Evolutionary conservation across 345 rosid genomes (phyloP).

Genomic region (Euphorbia peplus): DNA sequence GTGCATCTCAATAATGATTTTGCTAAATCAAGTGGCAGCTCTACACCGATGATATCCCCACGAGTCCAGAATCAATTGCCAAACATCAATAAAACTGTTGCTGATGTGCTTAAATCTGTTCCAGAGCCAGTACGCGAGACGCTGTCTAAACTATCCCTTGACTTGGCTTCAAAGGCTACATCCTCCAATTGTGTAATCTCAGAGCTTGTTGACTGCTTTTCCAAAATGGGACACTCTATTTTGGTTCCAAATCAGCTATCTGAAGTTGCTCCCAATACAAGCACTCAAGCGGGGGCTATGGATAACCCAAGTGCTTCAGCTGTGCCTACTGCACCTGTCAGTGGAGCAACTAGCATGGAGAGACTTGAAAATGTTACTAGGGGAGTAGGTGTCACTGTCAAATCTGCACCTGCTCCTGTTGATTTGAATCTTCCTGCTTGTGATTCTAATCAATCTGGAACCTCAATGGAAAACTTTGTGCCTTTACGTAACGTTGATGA

Average conservation of each 20-base stretch:
- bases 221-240: conserved; percentile 40
- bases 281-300: conserved; percentile 18
- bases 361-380: conserved; percentile 12
- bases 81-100: conserved; percentile 35
- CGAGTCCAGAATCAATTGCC: conserved; percentile 34
- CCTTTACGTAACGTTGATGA: conserved; percentile 15
- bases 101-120: conserved; percentile 55
- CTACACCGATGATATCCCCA: conserved; percentile 52
- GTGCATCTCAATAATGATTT: conserved; percentile 40
- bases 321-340: conserved; percentile 20
- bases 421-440: conserved; percentile 39
- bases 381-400: conserved; percentile 11
- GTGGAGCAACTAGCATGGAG: conserved; percentile 19
- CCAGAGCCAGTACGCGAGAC: conserved; percentile 58
- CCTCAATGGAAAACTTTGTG: background rate
- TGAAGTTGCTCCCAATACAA: conserved; percentile 18
- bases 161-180: conserved; percentile 52
- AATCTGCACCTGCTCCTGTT: conserved; percentile 21
- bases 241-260: conserved; percentile 17
- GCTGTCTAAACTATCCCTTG: conserved; percentile 49
- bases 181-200: conserved; percentile 38
- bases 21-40: conserved; percentile 50
- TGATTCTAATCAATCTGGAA: conserved; percentile 22
- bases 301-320: conserved; percentile 20
- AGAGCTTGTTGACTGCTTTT: conserved; percentile 39